A percentile compares a stretch with the other conserved stretches of the same genome.
These are phyloP conservation scores for Fusarium sulawesiense DNA, from an alignment of 2,329 filamentous ascomycete genomes.

Conservation along the genomic window DNA sequence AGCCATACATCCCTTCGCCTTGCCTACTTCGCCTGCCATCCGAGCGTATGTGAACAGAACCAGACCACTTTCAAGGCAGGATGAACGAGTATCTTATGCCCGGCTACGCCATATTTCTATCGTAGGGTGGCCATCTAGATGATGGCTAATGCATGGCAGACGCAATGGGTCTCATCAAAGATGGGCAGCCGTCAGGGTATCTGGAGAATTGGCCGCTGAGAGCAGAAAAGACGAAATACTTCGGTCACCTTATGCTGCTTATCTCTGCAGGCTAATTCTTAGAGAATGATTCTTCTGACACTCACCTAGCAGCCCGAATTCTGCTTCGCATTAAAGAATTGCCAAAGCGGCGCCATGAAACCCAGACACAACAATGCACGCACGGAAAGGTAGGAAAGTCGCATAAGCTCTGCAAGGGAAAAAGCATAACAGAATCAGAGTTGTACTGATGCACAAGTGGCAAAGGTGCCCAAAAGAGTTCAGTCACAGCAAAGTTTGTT, in stretches of 20 bases:
- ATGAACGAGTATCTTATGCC: background rate
- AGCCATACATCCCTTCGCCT: background rate
- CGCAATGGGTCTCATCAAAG: background rate
- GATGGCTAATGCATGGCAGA: background rate
- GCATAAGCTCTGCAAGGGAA: background rate
- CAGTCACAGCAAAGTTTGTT: background rate
- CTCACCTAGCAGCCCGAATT: background rate
- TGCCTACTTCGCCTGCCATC: background rate
- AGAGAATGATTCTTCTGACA: background rate
- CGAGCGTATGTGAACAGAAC: background rate
- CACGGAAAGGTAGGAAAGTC: background rate
- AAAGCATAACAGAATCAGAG: background rate
- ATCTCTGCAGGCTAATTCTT: background rate
- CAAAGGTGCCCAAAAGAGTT: background rate
- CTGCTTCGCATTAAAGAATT: background rate
- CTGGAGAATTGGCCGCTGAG: background rate
- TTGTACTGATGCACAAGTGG: background rate
- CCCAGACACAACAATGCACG: background rate
- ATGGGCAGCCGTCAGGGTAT: background rate
- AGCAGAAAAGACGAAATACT: background rate
- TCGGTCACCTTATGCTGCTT: background rate
- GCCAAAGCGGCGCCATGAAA: background rate
- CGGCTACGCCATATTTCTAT: background rate
- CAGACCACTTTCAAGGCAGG: background rate
- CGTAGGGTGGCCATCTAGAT: background rate